These are phyloP conservation scores for Taphrina flavorubra DNA, from an alignment of 1,139 yeast genomes.

Conservation along the genomic window DNA sequence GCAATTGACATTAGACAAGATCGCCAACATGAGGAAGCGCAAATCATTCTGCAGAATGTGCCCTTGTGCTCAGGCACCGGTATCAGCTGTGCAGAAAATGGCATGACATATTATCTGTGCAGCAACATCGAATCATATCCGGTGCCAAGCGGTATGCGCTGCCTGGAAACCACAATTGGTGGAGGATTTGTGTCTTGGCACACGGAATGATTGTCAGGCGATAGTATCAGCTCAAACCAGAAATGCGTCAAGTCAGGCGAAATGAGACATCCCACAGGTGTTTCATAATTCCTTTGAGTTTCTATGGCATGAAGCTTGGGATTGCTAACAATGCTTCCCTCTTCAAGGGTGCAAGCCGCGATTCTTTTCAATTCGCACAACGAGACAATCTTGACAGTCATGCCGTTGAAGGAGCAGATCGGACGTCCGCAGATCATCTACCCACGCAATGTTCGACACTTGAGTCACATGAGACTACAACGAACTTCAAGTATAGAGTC, in stretches of 20 bases:
- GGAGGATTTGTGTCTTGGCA: constrained; percentile 30
- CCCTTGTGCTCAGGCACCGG: constrained; percentile 27
- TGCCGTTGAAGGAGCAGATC: constrained; percentile 8
- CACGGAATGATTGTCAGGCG: neutral
- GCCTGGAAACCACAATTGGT: constrained; percentile 9
- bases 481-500: constrained; percentile 10
- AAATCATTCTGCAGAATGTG: neutral
- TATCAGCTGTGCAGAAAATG: constrained; percentile 19
- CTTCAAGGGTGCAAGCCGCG: too few species aligned
- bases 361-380: too few species aligned
- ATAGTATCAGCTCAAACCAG: neutral
- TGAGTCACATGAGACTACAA: constrained; percentile 10
- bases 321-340: too few species aligned
- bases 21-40: neutral
- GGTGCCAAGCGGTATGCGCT: constrained; percentile 29
- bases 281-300: neutral
- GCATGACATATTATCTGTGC: constrained; percentile 20
- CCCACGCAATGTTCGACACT: constrained; percentile 7
- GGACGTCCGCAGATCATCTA: constrained; percentile 12
- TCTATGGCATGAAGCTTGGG: too few species aligned
- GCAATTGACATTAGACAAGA: neutral
- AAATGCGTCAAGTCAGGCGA: neutral
- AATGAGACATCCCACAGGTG: neutral
- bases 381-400: neutral
- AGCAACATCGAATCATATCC: neutral